Evolutionary conservation across 176 grass and related monocot species (phyloP).

Genomic region (Carex parvula): DNA sequence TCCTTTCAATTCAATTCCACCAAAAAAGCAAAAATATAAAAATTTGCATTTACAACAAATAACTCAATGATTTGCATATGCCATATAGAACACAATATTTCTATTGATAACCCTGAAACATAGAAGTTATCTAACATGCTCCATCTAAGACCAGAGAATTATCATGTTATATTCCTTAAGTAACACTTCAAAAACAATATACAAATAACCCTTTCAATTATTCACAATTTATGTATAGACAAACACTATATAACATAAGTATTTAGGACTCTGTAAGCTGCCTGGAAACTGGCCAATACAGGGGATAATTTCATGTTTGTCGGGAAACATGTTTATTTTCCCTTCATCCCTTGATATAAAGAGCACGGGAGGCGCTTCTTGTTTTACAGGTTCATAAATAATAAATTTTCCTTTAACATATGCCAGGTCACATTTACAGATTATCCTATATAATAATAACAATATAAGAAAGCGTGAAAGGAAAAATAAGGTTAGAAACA

Average conservation of each 20-base stretch:
- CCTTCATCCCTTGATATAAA: neutral
- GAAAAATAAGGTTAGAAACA: neutral
- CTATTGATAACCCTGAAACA: neutral
- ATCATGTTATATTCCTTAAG: neutral
- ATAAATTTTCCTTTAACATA: neutral
- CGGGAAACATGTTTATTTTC: neutral
- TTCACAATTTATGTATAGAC: neutral
- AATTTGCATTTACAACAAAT: neutral
- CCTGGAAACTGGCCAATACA: neutral
- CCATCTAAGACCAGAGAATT: neutral
- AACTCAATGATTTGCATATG: neutral
- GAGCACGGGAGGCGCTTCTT: neutral
- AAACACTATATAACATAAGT: neutral
- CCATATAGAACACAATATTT: neutral
- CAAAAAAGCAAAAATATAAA: neutral
- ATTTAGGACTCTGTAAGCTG: neutral
- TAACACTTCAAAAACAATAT: neutral
- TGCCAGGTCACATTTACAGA: neutral
- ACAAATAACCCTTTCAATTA: neutral
- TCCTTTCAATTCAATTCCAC: slow-evolving; percentile 46
- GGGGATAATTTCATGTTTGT: neutral
- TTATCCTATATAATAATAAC: neutral
- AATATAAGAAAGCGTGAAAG: neutral
- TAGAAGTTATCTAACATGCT: neutral
- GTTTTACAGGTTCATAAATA: neutral